Evolutionary conservation across 805 yeast species (phyloP).

Genomic region (Lachancea dasiensis): DNA sequence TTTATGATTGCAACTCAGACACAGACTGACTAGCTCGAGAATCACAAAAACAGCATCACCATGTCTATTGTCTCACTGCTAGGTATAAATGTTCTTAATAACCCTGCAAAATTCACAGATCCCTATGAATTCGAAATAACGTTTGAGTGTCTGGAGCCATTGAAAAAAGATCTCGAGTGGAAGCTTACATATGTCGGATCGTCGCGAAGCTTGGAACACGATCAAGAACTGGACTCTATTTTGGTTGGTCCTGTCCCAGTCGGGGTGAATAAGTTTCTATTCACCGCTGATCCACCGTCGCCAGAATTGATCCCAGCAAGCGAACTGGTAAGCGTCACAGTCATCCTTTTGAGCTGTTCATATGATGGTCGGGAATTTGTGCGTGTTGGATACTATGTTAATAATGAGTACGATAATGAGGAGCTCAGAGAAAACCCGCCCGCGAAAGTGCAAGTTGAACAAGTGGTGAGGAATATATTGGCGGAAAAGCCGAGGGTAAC

Average conservation of each 20-base stretch:
- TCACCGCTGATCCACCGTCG: slow-evolving; percentile 94
- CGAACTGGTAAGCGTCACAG: slow-evolving; percentile 93
- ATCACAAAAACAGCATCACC: too few relatives aligned
- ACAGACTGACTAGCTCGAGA: too few relatives aligned
- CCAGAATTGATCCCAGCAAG: slow-evolving; percentile 95
- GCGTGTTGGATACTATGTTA: slow-evolving; percentile 94
- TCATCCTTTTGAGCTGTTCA: slow-evolving; percentile 84
- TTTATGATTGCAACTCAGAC: too few relatives aligned
- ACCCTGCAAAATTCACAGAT: slow-evolving; percentile 90
- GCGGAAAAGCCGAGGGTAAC: slow-evolving; percentile 99
- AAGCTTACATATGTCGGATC: slow-evolving; percentile 95
- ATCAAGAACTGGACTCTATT: slow-evolving; percentile 92
- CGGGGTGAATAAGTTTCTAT: slow-evolving; percentile 87
- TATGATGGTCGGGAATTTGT: slow-evolving; percentile 93
- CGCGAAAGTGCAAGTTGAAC: slow-evolving; percentile 85
- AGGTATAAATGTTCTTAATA: slow-evolving; percentile 87
- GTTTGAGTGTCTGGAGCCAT: slow-evolving; percentile 90
- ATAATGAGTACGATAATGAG: slow-evolving; percentile 92
- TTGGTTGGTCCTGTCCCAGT: slow-evolving; percentile 99
- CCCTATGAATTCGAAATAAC: slow-evolving; percentile 96
- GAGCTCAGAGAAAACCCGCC: slow-evolving; percentile 94
- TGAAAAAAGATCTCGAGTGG: slow-evolving; percentile 88
- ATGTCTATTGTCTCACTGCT: slow-evolving; percentile 93
- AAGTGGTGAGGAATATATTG: slow-evolving; percentile 85
- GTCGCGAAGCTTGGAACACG: slow-evolving; percentile 89